Evolutionary conservation across 202 grass and related monocot species (phyloP), one percentile per base, ranked within the genome.

Genomic region (Eragrostis tef): DNA sequence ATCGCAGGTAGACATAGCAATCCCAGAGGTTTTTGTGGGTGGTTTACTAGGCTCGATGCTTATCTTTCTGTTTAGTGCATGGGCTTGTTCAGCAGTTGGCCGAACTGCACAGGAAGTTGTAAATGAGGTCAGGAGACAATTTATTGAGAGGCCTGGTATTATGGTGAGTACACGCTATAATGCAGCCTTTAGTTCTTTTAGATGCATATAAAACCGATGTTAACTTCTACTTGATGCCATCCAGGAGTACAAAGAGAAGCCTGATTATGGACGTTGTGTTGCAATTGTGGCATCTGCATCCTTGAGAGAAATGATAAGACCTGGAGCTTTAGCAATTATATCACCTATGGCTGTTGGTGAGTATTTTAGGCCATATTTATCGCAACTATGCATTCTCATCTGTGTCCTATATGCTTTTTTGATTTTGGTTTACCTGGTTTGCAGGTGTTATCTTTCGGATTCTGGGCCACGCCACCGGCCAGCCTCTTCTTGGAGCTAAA

Each of bases 51-150:
- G 96, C 39, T 90, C 96, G 0, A 98, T 95, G 96, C 96, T 98
- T 95, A 98, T 98, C 90, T 98, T 93, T 86, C 25, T 98, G 65
- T 98, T 98, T 84, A 98, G 96, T 90, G 96, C 85, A 62, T 98
- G 96, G 96, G 92, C 96, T 91, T 98, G 96, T 85, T 88, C 96
- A 42, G 96, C 96, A 84, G 96, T 98, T 86, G 96, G 96, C 9
- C 95, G 52, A 98, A 98, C 96, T 88, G 96, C 96, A 73, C 96
- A 98, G 74, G 96, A 98, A 84, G 96, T 98, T 86, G 96, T 98
- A 79, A 98, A 93, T 46, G 96, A 98, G 92, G 96, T 98, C 80
- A 79, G 96, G 90, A 93, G 96, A 81, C 96, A 98, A 81, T 98
- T 98, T 85, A 90, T 93, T 13, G 96, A 98, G 96, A 94, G 96